Conservation (phyloP, 192 early-diverging fungal genomes). For the Backusella circina region DNA sequence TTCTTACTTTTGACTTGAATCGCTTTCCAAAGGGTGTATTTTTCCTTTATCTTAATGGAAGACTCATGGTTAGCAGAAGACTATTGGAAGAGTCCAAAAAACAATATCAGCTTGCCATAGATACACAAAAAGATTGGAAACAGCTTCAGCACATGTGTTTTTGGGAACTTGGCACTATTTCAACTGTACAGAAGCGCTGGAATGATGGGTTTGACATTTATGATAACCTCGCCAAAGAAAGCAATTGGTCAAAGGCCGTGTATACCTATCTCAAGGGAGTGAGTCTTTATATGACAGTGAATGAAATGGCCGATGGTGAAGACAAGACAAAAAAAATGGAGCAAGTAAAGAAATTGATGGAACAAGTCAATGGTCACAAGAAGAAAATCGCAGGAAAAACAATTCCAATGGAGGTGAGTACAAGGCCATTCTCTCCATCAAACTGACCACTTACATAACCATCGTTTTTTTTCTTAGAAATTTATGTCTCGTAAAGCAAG, state of each 20-base stretch:
- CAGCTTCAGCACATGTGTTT: conserved; percentile 79
- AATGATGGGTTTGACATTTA: conserved; percentile 57
- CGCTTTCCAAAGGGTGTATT: conserved; percentile 66
- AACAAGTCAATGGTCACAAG: conserved; percentile 57
- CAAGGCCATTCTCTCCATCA: not conserved
- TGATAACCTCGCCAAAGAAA: conserved; percentile 66
- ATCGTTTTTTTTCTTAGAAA: conserved; percentile 40
- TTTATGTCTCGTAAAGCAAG: conserved; percentile 85
- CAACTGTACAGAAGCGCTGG: conserved; percentile 62
- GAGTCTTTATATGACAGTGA: conserved; percentile 42
- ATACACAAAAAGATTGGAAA: conserved; percentile 63
- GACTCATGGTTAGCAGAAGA: conserved; percentile 54
- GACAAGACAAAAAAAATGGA: conserved; percentile 35
- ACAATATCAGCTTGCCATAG: conserved; percentile 54
- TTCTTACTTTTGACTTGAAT: conserved; percentile 50
- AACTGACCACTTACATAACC: not conserved
- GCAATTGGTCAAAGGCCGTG: conserved; percentile 83
- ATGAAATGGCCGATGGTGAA: conserved; percentile 25
- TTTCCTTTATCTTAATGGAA: conserved; percentile 68
- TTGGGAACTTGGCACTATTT: conserved; percentile 75
- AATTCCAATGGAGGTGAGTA: conserved; percentile 31
- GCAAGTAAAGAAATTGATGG: conserved; percentile 59
- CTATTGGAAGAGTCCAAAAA: conserved; percentile 55
- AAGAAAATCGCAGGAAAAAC: conserved; percentile 40
- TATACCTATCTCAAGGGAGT: conserved; percentile 74